Conservation (phyloP, 2,329 filamentous ascomycete genomes). For the Fusarium virguliforme region DNA sequence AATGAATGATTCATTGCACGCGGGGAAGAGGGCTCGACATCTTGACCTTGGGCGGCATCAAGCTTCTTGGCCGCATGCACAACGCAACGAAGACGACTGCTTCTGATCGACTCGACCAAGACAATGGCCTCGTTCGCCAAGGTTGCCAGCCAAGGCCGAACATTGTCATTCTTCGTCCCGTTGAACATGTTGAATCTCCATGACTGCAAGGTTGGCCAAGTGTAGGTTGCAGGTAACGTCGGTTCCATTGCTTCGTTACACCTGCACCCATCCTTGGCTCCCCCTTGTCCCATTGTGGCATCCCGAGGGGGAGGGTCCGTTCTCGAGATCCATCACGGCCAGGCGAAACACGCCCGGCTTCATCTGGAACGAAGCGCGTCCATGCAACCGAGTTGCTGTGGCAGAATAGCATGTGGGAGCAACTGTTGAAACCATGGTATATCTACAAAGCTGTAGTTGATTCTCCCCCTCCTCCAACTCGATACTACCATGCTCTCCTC, state of each 20-base stretch:
- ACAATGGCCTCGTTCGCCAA: constrained; percentile 17
- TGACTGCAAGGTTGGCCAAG: neutral
- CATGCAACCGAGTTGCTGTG: constrained; percentile 13
- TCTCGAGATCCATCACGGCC: constrained; percentile 5
- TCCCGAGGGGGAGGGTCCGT: constrained; percentile 26
- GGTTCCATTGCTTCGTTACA: constrained; percentile 42
- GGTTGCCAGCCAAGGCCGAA: neutral
- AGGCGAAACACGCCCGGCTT: constrained; percentile 30
- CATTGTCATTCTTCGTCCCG: neutral
- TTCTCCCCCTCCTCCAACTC: neutral
- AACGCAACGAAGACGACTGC: neutral
- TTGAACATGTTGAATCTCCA: neutral
- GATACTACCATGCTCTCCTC: neutral
- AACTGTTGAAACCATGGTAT: neutral
- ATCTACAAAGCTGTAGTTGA: neutral
- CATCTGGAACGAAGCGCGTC: constrained; percentile 27
- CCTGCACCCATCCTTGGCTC: constrained; percentile 34
- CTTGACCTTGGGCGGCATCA: constrained; percentile 37
- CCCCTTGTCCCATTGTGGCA: constrained; percentile 38
- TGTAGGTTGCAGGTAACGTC: constrained; percentile 36
- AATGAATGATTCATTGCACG: constrained; percentile 45
- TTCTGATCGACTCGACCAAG: constrained; percentile 20
- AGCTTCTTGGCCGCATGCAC: constrained; percentile 16
- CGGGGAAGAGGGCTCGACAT: constrained; percentile 20
- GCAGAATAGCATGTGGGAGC: neutral